Percentiles rank a stretch among this genome's conserved stretches.
phyloP scores from a whole-genome alignment of 208 protist species.

The Acanthamoeba castellanii region DNA sequence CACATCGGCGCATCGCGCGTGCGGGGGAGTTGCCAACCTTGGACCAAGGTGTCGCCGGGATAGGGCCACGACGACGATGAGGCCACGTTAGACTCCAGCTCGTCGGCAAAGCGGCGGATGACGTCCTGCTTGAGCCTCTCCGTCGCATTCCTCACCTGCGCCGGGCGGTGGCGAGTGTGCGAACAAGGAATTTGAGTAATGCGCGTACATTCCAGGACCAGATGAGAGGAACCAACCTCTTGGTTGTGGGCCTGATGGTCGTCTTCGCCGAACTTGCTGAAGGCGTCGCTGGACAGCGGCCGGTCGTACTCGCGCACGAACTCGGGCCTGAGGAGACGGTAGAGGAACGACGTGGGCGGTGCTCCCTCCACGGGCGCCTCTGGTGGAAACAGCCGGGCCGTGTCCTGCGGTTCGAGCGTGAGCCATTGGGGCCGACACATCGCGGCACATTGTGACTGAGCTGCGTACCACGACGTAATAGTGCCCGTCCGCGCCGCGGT shows the following conservation, averaged over 20 bases:
- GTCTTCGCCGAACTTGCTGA: constrained; percentile 64
- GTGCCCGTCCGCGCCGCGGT: constrained; percentile 38
- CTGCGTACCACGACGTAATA: constrained; percentile 51
- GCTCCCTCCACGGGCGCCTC: constrained; percentile 41
- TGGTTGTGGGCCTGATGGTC: constrained; percentile 51
- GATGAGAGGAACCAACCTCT: background rate
- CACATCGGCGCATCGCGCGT: background rate
- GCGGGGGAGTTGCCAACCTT: background rate
- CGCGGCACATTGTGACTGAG: no score
- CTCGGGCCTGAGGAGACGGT: constrained; percentile 45
- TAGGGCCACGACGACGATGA: constrained; percentile 13
- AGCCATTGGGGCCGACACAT: background rate
- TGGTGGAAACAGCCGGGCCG: constrained; percentile 17
- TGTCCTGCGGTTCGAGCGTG: background rate
- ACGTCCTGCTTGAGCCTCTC: constrained; percentile 27
- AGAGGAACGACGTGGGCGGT: constrained; percentile 35
- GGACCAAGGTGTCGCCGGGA: background rate
- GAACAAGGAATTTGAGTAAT: background rate
- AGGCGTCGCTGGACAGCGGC: constrained; percentile 66
- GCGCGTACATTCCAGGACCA: background rate
- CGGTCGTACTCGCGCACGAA: constrained; percentile 39
- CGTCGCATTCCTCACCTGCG: constrained; percentile 17
- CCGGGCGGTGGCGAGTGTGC: background rate
- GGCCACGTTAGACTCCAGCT: background rate
- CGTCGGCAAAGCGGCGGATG: constrained; percentile 28